Conservation (phyloP, 352 stramenopile species). For the Globisporangium acanthophoron region DNA sequence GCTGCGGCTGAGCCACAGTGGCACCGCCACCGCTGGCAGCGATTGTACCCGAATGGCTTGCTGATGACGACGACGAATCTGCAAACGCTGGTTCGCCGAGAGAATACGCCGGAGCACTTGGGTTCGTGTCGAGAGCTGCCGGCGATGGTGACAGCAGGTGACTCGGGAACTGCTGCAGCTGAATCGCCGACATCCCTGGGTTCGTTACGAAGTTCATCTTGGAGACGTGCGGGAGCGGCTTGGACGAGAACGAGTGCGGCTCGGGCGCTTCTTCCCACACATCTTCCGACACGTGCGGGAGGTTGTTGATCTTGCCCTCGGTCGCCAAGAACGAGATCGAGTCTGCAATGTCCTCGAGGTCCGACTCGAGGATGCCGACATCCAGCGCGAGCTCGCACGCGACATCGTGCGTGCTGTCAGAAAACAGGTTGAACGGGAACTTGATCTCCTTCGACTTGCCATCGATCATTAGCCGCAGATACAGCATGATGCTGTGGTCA, state of each 20-base stretch:
- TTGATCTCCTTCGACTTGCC: conserved; percentile 95
- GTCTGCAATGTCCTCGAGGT: conserved; percentile 92
- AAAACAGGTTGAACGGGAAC: conserved; percentile 95
- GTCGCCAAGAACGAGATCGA: conserved; percentile 88
- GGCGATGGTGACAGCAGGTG: conserved; percentile 14
- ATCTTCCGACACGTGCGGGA: conserved; percentile 67
- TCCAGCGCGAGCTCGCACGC: conserved; percentile 94
- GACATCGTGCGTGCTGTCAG: conserved; percentile 92
- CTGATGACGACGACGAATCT: conserved; percentile 6
- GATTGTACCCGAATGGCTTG: not conserved
- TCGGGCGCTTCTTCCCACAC: conserved; percentile 86
- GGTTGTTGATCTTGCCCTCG: conserved; percentile 83
- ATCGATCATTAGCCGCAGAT: conserved; percentile 86
- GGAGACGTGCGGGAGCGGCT: conserved; percentile 71
- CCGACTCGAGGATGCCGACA: conserved; percentile 89
- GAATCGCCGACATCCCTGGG: conserved; percentile 5
- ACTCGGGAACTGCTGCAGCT: conserved; percentile 10
- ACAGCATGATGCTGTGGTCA: conserved; percentile 83
- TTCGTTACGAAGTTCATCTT: conserved; percentile 69
- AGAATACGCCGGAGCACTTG: conserved; percentile 8
- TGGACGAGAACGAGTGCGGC: conserved; percentile 74
- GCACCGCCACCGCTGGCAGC: not conserved
- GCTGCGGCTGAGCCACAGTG: not conserved
- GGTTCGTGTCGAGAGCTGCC: not conserved
- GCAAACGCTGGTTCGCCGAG: conserved; percentile 10